phyloP scores from a whole-genome alignment of 148 eudicot genomes.

The Chenopodium berlandieri region DNA sequence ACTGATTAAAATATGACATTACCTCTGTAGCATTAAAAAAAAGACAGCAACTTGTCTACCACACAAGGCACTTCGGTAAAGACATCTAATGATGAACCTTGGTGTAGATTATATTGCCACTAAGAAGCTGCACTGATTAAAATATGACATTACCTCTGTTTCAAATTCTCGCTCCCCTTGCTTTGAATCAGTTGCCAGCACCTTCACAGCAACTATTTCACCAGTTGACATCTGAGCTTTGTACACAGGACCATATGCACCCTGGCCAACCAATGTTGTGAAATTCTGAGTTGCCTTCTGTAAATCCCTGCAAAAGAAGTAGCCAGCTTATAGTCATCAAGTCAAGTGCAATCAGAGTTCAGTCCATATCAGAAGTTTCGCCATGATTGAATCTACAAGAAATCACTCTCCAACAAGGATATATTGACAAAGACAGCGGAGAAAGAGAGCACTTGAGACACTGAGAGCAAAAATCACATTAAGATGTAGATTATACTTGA shows the following conservation, averaged over 20 bases:
- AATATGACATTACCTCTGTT: conserved; percentile 60
- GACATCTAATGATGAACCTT: background rate
- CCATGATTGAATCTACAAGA: background rate
- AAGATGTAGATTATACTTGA: background rate
- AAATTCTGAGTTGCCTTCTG: conserved; percentile 91
- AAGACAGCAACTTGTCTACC: background rate
- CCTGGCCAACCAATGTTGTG: conserved; percentile 83
- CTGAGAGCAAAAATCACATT: background rate
- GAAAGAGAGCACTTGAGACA: background rate
- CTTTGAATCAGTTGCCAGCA: conserved; percentile 84
- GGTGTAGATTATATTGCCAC: background rate
- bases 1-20: conserved; percentile 1
- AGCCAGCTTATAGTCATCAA: conserved; percentile 8
- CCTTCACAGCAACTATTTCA: conserved; percentile 93
- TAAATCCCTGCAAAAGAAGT: conserved; percentile 60
- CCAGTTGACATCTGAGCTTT: conserved; percentile 88
- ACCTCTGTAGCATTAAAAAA: conserved; percentile 55
- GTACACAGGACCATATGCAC: conserved; percentile 96
- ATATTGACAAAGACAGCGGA: background rate
- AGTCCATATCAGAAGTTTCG: background rate
- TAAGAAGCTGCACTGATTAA: background rate
- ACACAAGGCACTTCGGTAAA: background rate
- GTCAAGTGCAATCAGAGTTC: background rate
- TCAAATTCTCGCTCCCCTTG: conserved; percentile 93
- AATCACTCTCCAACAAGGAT: background rate